Base-by-base conservation (phyloP, 305 asterid species). In the Lippia alba region DNA sequence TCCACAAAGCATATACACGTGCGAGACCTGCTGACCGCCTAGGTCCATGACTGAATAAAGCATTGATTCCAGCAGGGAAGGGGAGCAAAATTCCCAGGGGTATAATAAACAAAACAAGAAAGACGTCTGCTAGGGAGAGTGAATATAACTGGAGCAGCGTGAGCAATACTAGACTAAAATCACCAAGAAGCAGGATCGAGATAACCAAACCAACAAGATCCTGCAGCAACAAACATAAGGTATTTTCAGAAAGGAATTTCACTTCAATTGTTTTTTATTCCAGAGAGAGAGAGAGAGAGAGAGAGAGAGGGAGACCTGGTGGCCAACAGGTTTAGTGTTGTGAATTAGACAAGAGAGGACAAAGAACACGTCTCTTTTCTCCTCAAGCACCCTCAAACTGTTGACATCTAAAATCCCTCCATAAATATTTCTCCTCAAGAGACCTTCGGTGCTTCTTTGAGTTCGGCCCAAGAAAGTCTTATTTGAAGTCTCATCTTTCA, bases 51-150 rank as follows among this genome's bases (percentile, higher is more conserved):
- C 97, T 92, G 82, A 95, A 92, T 58, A 95, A 79, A 68, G 98
- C 99, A 79, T 95, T 95, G 78, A 95, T 90, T 70, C 99, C 99
- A 74, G 99, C 89, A 46, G 99, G 99, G 71, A 95, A 92, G 49
- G 99, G 97, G 58, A 95, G 96, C 75, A 95, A 80, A 66, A 92
- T 86, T 30, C 96, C 99, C 16, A 95, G 83, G 9, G 99, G 99
- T 70, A 87, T 79, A 76, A 95, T 82, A 70, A 89, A 90, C 85
- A 95, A 82, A 74, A 92, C 96, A 40, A 95, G 85, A 76, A 95
- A 87, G 79, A 92, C 94, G 39, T 90, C 91, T 45, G 79, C 91
- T 69, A 92, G 78, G 65, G 99, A 92, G 71, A 92, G 81, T 56
- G 99, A 95, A 78, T 86, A 95, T 84, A 95, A 70, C 91, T 92